Base-by-base conservation (phyloP, 1,139 yeast species). In the Pichia sp. region DNA sequence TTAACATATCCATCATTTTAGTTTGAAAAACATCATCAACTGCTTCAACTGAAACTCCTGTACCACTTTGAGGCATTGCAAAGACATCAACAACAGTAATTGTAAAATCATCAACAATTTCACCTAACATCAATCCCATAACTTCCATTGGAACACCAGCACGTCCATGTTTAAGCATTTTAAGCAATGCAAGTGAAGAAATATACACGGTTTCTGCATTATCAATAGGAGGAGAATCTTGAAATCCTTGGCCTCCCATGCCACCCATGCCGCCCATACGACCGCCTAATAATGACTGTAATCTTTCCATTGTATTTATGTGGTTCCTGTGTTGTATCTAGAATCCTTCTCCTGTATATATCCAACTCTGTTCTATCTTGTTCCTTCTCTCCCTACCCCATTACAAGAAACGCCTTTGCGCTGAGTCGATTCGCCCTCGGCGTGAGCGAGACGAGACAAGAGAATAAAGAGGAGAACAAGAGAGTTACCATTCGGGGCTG, bases 121-220 rank as follows among this genome's bases (percentile, higher is more conserved):
- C 97, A 38, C 99, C 99, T 54, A 93, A 76, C 99, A 93, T 93
- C 51, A 93, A 74, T 4, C 99, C 99, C 99, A 93, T 93, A 38
- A 93, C 99, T 69, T 93, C 99, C 99, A 93, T 93, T 15, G 99
- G 99, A 42, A 93, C 98, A 60, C 99, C 99, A 1, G 98, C 97
- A 58, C 97, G 75, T 35, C 98, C 97, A 61, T 91, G 98, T 64
- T 89, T 91, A 59, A 91, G 76, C 98, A 91, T 91, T 65, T 93
- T 93, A 49, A 93, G 72, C 45, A 93, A 69, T 3, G 99, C 99
- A 55, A 93, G 73, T 29, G 97, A 88, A 28, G 98, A 91, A 46
- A 93, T 88, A 65, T 91, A 88, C 9, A 91, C 96, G 1, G 97
- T 89, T 66, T 91, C 98, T 27, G 95, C 83, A 56, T 91, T 89